phyloP scores from a whole-genome alignment of 164 flowering plant species.

The Chloranthus sessilifolius region DNA sequence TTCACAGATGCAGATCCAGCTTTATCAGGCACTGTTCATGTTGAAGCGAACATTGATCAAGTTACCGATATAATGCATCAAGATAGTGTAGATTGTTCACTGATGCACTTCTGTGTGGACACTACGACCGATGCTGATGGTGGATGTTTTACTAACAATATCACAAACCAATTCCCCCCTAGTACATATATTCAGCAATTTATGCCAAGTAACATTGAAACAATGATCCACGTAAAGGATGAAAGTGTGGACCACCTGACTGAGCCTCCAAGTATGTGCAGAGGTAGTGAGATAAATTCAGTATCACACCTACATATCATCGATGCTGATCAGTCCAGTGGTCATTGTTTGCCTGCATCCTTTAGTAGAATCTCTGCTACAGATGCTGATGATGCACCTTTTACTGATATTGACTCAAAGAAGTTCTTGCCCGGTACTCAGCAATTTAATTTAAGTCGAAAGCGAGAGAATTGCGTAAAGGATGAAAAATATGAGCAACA shows the following conservation, averaged over 20 bases:
- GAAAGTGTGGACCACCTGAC: slow-evolving; percentile 11
- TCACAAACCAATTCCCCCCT: slow-evolving; percentile 3
- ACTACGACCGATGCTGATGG: slow-evolving; percentile 13
- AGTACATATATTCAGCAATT: slow-evolving; percentile 9
- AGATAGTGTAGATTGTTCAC: slow-evolving; percentile 14
- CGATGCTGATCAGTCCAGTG: slow-evolving; percentile 2
- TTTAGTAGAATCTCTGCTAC: slow-evolving; percentile 5
- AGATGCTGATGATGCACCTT: slow-evolving; percentile 6
- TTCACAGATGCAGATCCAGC: slow-evolving; percentile 16
- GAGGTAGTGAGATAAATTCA: slow-evolving; percentile 1
- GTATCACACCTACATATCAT: not conserved
- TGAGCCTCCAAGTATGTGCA: slow-evolving; percentile 10
- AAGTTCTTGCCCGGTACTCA: slow-evolving; percentile 6
- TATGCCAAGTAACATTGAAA: slow-evolving; percentile 4
- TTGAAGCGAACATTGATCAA: slow-evolving; percentile 15
- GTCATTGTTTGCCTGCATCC: not conserved
- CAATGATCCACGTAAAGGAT: slow-evolving; percentile 11
- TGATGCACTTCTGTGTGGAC: slow-evolving; percentile 6
- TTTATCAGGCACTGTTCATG: slow-evolving; percentile 15
- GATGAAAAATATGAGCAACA: slow-evolving; percentile 22
- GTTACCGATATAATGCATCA: slow-evolving; percentile 19
- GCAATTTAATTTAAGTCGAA: slow-evolving; percentile 12
- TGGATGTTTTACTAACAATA: slow-evolving; percentile 8
- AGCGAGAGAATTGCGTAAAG: slow-evolving; percentile 16
- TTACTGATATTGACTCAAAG: slow-evolving; percentile 8